Base-by-base conservation (phyloP, 768 basidiomycete species). In the Mycena indigotica region DNA sequence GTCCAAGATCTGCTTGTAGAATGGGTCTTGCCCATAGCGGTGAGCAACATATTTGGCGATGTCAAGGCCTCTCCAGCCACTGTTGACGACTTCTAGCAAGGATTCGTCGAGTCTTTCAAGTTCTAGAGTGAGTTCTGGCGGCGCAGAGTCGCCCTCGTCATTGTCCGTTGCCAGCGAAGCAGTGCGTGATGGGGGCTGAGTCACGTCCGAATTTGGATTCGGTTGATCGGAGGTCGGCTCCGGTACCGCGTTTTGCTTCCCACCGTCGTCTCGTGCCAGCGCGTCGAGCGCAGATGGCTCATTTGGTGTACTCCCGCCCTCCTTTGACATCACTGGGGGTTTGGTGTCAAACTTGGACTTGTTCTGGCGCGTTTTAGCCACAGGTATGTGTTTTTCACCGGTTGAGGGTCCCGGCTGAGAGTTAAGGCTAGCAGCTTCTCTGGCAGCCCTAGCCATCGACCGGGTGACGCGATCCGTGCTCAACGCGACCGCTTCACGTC, bases 261-360 rank as follows among this genome's bases (percentile, higher is more conserved):
- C n/a, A n/a, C n/a, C n/a, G n/a, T n/a, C 24, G n/a, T 52, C n/a
- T n/a, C n/a, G n/a, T n/a, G 8, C 28, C 50, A 32, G 8, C 29
- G 12, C 17, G 21, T 4, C 25, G 25, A 28, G 12, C 29, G 16
- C 25, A 12, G 52, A 17, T n/a, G n/a, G n/a, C n/a, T 54, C 19
- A 6, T 16, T 19, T 28, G 4, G 23, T 32, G 23, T 41, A 48
- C 19, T 52, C 49, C 56, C 60, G 26, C 65, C 59, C 55, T 63
- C 58, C 49, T 60, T 59, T 58, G 54, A 53, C 55, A 56, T 52
- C n/a, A 54, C 6, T 51, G 65, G 65, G 49, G 62, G 63, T n/a
- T 44, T 24, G n/a, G 64, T 58, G n/a, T 12, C 32, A 53, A 53
- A 53, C 38, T 13, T 16, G 21, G 16, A 25, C 17, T 10, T 30